Percentiles rank a stretch among this genome's conserved stretches.
Evolutionary conservation across 169 alveolate species (phyloP).

Genomic region (Eimeria falciformis): DNA sequence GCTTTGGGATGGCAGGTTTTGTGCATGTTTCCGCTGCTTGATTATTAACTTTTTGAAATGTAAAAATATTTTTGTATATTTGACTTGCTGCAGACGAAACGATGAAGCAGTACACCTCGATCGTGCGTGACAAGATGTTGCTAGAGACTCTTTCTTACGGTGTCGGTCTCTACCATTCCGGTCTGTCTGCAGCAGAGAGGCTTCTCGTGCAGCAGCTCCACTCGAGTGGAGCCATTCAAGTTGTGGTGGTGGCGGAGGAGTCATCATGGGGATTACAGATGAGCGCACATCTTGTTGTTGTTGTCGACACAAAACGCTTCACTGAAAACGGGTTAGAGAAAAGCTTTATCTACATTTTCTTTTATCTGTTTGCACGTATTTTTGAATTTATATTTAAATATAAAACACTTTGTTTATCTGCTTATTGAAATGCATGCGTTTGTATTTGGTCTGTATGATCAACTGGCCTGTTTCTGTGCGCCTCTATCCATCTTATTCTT

Average conservation of each 20-base stretch:
- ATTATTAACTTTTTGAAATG: too few relatives aligned
- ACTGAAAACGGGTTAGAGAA: conserved; percentile 79
- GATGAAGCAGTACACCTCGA: conserved; percentile 78
- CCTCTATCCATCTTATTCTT: too few relatives aligned
- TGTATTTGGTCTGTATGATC: background rate
- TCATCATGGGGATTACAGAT: conserved; percentile 94
- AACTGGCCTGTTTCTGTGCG: too few relatives aligned
- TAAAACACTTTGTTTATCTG: background rate
- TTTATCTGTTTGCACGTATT: background rate
- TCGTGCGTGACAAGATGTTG: conserved; percentile 84
- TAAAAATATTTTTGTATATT: too few relatives aligned
- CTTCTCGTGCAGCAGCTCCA: conserved; percentile 87
- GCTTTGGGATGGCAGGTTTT: too few relatives aligned
- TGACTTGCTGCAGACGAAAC: conserved; percentile 69
- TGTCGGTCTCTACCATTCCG: conserved; percentile 93
- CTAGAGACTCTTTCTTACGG: conserved; percentile 85
- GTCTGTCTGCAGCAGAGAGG: conserved; percentile 86
- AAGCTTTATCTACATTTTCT: background rate
- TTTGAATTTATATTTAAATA: background rate
- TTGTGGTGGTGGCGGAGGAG: conserved; percentile 92
- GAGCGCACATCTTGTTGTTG: conserved; percentile 87
- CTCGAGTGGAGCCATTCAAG: conserved; percentile 89
- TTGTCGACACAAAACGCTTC: conserved; percentile 87
- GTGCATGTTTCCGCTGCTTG: too few relatives aligned
- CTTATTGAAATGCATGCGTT: background rate